Conservation (phyloP, 176 grass and related monocot genomes). For the Leersia perrieri region DNA sequence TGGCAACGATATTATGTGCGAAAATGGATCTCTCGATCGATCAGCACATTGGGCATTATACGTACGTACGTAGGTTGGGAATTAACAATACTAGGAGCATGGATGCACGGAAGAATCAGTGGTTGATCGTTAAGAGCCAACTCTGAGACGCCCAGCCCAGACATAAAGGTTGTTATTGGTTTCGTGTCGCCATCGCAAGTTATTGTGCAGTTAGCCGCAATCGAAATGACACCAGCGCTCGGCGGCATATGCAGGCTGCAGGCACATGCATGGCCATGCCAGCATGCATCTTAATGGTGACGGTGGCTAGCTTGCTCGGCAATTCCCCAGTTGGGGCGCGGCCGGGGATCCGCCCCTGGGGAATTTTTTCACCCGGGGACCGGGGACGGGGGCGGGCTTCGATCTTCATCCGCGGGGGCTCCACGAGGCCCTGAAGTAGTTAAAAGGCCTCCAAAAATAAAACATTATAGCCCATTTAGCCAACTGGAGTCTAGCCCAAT, state of each 20-base stretch:
- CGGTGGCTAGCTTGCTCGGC: neutral
- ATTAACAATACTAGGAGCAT: neutral
- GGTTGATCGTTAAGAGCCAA: neutral
- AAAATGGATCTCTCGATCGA: too few relatives aligned
- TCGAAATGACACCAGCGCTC: neutral
- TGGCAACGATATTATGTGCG: neutral
- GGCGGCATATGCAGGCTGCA: neutral
- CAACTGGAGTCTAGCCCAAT: too few relatives aligned
- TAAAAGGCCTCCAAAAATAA: too few relatives aligned
- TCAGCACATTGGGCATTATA: neutral
- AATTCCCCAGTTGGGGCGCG: too few relatives aligned
- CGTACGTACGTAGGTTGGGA: neutral
- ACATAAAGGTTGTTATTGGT: constrained; percentile 1
- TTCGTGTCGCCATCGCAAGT: neutral
- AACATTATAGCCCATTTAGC: too few relatives aligned
- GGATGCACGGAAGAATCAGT: neutral
- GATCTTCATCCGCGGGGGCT: too few relatives aligned
- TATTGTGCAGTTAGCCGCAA: neutral
- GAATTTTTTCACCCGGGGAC: too few relatives aligned
- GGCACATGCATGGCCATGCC: neutral
- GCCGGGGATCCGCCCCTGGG: too few relatives aligned
- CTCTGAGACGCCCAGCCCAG: too few relatives aligned
- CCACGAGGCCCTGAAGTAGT: too few relatives aligned
- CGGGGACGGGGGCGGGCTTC: too few relatives aligned
- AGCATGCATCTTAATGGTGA: neutral